Percentiles rank a stretch among this genome's conserved stretches.
Evolutionary conservation across 192 early-diverging fungal species (phyloP).

Genomic region (Gigaspora rosea): DNA sequence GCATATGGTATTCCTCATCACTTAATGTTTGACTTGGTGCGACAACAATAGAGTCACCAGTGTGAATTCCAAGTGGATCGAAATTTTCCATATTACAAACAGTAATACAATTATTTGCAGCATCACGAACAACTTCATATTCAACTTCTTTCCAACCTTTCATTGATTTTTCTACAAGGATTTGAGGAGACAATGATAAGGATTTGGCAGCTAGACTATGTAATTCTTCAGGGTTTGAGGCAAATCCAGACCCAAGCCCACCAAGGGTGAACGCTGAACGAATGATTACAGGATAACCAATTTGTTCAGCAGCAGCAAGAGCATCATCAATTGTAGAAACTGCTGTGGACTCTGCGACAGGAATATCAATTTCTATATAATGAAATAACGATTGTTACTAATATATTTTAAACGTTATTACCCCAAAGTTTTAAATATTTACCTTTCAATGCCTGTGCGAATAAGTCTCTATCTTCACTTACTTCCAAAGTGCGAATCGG

Average conservation of each 20-base stretch:
- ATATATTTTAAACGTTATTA: not conserved
- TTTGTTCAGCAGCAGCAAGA: conserved; percentile 76
- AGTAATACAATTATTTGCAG: conserved; percentile 95
- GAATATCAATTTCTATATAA: conserved; percentile 77
- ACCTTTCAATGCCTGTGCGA: conserved; percentile 71
- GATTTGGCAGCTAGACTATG: conserved; percentile 79
- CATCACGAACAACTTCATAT: conserved; percentile 97
- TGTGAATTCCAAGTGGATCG: conserved; percentile 98
- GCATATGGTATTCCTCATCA: conserved; percentile 99
- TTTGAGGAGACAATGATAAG: conserved; percentile 91
- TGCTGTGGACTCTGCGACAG: conserved; percentile 86
- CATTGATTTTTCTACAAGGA: conserved; percentile 94
- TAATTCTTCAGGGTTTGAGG: conserved; percentile 84
- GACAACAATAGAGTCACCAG: conserved; percentile 99
- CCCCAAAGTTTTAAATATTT: not conserved
- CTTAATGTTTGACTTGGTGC: conserved; percentile 96
- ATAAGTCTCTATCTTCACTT: conserved; percentile 96
- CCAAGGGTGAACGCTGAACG: conserved; percentile 96
- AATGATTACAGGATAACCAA: conserved; percentile 95
- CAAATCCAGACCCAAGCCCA: conserved; percentile 97
- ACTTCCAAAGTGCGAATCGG: conserved; percentile 93
- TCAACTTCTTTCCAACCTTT: conserved; percentile 99
- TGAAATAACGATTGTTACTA: not conserved
- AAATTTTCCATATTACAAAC: conserved; percentile 99
- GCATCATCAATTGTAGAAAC: conserved; percentile 86